These are phyloP conservation scores for Candida sanyaensis DNA, from an alignment of 1,139 yeast species.

Conservation along the genomic window DNA sequence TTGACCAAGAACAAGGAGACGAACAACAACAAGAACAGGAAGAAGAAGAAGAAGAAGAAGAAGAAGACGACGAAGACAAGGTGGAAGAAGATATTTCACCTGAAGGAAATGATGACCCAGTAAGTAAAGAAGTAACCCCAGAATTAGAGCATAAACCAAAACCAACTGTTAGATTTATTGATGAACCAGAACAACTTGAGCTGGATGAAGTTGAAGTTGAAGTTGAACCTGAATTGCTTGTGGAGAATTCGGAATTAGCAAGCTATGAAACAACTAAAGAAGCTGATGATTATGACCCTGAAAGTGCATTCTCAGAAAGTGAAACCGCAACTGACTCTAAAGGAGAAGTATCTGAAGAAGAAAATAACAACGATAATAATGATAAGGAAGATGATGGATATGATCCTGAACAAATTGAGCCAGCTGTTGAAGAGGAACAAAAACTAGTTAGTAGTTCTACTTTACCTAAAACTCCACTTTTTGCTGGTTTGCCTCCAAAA, in stretches of 20 bases:
- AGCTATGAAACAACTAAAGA: conserved; percentile 7
- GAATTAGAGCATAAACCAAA: conserved; percentile 2
- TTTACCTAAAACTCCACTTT: conserved; percentile 4
- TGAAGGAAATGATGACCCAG: conserved; percentile 4
- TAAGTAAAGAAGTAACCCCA: not conserved
- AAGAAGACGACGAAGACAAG: too few relatives aligned
- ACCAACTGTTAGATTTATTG: conserved; percentile 19
- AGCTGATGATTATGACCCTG: conserved; percentile 28
- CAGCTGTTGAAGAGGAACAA: not conserved
- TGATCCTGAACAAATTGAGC: conserved; percentile 17
- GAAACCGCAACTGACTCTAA: conserved; percentile 24
- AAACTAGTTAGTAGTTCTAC: conserved; percentile 7
- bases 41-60: conserved; percentile 3
- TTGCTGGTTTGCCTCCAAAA: conserved; percentile 30
- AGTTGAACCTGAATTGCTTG: not conserved
- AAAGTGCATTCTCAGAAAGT: conserved; percentile 12
- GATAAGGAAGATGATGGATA: conserved; percentile 23
- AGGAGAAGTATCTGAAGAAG: conserved; percentile 8
- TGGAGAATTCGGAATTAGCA: conserved; percentile 1
- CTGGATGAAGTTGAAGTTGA: not conserved
- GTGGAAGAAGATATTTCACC: too few relatives aligned
- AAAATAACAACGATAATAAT: not conserved
- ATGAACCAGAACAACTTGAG: conserved; percentile 22
- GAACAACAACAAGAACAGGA: not conserved
- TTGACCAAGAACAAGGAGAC: not conserved